Evolutionary conservation across 1,284 basidiomycete genomes (phyloP).

Genomic region (Cryptococcus wingfieldii): DNA sequence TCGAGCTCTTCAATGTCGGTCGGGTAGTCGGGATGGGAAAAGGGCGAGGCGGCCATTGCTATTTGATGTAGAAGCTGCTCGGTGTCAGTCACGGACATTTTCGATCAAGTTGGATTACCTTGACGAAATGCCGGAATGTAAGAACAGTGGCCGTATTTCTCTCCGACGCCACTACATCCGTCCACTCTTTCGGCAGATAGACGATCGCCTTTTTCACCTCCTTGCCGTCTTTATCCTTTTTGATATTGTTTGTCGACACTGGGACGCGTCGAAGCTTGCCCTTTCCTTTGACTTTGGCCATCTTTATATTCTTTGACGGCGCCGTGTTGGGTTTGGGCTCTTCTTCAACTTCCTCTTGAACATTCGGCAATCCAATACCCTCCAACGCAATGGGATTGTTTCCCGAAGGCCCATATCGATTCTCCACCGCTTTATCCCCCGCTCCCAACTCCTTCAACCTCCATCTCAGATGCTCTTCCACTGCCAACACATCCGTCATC

Average conservation of each 20-base stretch:
- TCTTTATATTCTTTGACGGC: slow-evolving; percentile 19
- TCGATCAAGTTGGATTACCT: slow-evolving; percentile 26
- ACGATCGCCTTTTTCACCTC: slow-evolving; percentile 19
- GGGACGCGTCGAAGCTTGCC: slow-evolving; percentile 24
- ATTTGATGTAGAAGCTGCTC: slow-evolving; percentile 43
- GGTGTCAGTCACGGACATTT: not conserved
- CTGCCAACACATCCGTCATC: slow-evolving; percentile 49
- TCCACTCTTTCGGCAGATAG: slow-evolving; percentile 44
- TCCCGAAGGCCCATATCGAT: slow-evolving; percentile 40
- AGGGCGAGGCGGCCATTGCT: slow-evolving; percentile 43
- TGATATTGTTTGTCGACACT: slow-evolving; percentile 7
- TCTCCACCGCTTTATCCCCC: slow-evolving; percentile 40
- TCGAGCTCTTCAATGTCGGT: slow-evolving; percentile 41
- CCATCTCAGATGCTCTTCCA: slow-evolving; percentile 49
- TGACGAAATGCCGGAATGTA: slow-evolving; percentile 49
- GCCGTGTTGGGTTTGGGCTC: not conserved
- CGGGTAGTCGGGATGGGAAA: slow-evolving; percentile 42
- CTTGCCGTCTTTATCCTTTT: not conserved
- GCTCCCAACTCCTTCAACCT: slow-evolving; percentile 48
- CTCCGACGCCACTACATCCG: slow-evolving; percentile 35
- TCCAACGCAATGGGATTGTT: slow-evolving; percentile 39
- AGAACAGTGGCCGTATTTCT: slow-evolving; percentile 47
- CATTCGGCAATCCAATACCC: slow-evolving; percentile 29
- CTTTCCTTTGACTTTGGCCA: slow-evolving; percentile 29
- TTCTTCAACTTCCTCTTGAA: not conserved